Percentiles rank a stretch among this genome's conserved stretches.
Conservation (phyloP, 768 basidiomycete species). For the Tricholoma matsutake region DNA sequence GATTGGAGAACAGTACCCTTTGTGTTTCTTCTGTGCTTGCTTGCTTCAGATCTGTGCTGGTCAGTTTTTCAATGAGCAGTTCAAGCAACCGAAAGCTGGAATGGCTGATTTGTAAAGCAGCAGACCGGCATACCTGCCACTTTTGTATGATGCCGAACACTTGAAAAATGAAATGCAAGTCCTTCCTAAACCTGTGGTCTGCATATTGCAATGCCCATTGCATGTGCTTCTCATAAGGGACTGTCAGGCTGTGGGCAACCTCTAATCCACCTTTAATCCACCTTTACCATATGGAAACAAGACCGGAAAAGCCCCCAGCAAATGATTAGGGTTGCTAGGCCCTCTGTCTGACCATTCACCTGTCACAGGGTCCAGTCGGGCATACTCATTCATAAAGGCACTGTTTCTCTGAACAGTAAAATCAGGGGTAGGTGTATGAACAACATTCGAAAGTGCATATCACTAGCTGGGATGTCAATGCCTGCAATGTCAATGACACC, state of each 20-base stretch:
- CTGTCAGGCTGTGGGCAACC: background rate
- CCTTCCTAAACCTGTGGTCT: constrained; percentile 26
- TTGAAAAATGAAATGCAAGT: constrained; percentile 26
- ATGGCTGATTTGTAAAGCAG: constrained; percentile 29
- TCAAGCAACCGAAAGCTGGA: background rate
- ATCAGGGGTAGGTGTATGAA: constrained; percentile 5
- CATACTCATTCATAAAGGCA: constrained; percentile 10
- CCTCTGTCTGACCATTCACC: background rate
- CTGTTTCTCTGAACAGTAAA: background rate
- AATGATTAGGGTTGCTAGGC: background rate
- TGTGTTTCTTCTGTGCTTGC: constrained; percentile 33
- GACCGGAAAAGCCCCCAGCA: background rate
- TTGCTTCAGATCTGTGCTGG: constrained; percentile 18
- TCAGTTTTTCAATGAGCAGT: background rate
- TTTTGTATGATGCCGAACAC: constrained; percentile 31
- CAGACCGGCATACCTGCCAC: constrained; percentile 17
- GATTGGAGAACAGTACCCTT: constrained; percentile 20
- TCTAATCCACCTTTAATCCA: too few species aligned
- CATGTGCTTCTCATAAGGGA: constrained; percentile 27
- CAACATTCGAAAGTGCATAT: background rate
- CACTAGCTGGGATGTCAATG: background rate
- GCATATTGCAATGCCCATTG: constrained; percentile 28
- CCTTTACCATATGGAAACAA: background rate
- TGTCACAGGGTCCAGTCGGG: background rate
- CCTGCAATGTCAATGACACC: background rate